A percentile compares a stretch with the other conserved stretches of the same genome.
Conservation (phyloP, 805 yeast genomes). For the Yarrowia keelungensis region DNA sequence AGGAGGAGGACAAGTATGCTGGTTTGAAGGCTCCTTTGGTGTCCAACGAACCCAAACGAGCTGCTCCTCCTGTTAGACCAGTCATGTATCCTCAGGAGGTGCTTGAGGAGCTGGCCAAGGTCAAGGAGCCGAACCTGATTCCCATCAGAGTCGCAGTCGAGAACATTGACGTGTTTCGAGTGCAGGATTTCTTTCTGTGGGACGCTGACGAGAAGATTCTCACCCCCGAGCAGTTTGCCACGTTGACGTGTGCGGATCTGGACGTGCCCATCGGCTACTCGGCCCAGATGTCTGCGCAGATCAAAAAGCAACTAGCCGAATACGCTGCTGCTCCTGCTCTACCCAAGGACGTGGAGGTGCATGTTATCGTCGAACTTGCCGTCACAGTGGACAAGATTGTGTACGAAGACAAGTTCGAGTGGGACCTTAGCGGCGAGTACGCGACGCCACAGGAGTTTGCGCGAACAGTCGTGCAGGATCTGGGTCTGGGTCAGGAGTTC, state of each 20-base stretch:
- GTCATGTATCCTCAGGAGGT: constrained; percentile 50
- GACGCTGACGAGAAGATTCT: constrained; percentile 67
- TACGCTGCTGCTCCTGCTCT: constrained; percentile 69
- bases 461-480: constrained; percentile 75
- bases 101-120: constrained; percentile 53
- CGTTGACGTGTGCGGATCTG: constrained; percentile 78
- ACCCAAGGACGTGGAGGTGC: constrained; percentile 70
- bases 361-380: constrained; percentile 79
- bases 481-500: constrained; percentile 86
- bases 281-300: constrained; percentile 72
- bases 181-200: constrained; percentile 78
- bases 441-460: constrained; percentile 88
- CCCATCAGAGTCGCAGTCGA: constrained; percentile 73
- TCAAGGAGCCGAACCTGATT: constrained; percentile 55
- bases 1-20: constrained; percentile 48
- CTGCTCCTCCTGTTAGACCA: constrained; percentile 29
- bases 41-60: constrained; percentile 18
- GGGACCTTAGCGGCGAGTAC: constrained; percentile 68
- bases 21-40: constrained; percentile 52
- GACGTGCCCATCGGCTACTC: constrained; percentile 71
- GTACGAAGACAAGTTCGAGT: constrained; percentile 91
- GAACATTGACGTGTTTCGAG: constrained; percentile 56
- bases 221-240: constrained; percentile 77
- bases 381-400: constrained; percentile 82
- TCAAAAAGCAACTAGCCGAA: constrained; percentile 81